phyloP scores from a whole-genome alignment of 78 protist genomes.

The Polysphondylium violaceum region DNA sequence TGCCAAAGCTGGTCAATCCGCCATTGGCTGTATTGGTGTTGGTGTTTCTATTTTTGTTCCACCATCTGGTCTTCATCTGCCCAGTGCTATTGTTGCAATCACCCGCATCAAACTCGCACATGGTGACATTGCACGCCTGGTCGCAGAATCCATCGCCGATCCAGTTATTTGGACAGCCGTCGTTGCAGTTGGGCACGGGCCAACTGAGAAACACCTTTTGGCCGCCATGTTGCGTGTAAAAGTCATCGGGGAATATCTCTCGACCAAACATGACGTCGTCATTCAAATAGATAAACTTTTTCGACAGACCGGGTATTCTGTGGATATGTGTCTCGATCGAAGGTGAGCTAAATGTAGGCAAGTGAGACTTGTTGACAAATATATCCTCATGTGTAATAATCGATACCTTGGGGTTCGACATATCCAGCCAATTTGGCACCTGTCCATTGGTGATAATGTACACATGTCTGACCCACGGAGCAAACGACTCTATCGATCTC shows the following conservation, averaged over 20 bases:
- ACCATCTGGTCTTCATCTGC: conserved; percentile 56
- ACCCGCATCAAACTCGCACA: conserved; percentile 93
- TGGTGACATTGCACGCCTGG: conserved; percentile 89
- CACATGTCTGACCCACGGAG: conserved; percentile 96
- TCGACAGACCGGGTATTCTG: conserved; percentile 95
- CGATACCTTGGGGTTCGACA: conserved; percentile 84
- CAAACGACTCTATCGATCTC: conserved; percentile 92
- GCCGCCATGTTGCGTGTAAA: conserved; percentile 79
- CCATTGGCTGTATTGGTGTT: neutral
- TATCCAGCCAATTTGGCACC: conserved; percentile 96
- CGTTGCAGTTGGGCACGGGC: conserved; percentile 96
- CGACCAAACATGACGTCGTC: conserved; percentile 97
- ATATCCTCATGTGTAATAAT: conserved; percentile 90
- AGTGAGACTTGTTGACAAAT: conserved; percentile 82
- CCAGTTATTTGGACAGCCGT: conserved; percentile 94
- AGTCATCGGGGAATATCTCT: conserved; percentile 94
- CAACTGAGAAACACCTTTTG: conserved; percentile 90
- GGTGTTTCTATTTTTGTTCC: neutral
- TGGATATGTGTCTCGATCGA: conserved; percentile 97
- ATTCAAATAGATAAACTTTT: conserved; percentile 95
- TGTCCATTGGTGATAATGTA: conserved; percentile 97
- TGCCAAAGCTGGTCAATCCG: neutral
- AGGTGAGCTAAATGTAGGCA: conserved; percentile 97
- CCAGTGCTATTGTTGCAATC: conserved; percentile 88
- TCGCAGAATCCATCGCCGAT: conserved; percentile 97